These are phyloP conservation scores for Suillus subalutaceus DNA, from an alignment of 768 basidiomycete genomes.

Conservation along the genomic window DNA sequence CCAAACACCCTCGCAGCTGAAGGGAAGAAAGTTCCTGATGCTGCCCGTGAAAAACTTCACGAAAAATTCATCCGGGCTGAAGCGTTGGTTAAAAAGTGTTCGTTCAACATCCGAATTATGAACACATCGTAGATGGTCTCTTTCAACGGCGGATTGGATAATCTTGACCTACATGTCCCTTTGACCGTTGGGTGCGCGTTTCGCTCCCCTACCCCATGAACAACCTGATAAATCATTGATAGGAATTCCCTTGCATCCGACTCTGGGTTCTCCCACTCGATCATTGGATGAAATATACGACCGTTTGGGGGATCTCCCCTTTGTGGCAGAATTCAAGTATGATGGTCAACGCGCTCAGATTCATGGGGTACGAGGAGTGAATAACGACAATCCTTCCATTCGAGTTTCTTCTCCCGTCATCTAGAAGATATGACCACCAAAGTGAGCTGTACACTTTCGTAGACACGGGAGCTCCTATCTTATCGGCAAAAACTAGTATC, in stretches of 20 bases:
- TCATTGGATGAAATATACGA: slow-evolving; percentile 85
- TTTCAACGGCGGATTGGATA: slow-evolving; percentile 63
- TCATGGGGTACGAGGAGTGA: slow-evolving; percentile 47
- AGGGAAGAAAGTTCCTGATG: slow-evolving; percentile 33
- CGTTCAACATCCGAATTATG: slow-evolving; percentile 77
- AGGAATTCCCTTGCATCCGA: slow-evolving; percentile 85
- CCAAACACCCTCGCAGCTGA: slow-evolving; percentile 20
- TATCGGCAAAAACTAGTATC: slow-evolving; percentile 57
- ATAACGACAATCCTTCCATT: slow-evolving; percentile 38
- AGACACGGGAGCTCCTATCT: slow-evolving; percentile 14
- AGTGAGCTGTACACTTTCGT: slow-evolving; percentile 37
- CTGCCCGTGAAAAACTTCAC: slow-evolving; percentile 38
- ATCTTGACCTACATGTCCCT: slow-evolving; percentile 59
- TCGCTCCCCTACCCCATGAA: slow-evolving; percentile 5
- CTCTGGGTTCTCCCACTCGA: slow-evolving; percentile 83
- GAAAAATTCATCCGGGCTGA: slow-evolving; percentile 59
- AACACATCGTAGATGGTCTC: slow-evolving; percentile 64
- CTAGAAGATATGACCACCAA: slow-evolving; percentile 93
- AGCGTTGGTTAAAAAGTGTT: slow-evolving; percentile 69
- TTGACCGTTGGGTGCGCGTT: slow-evolving; percentile 67
- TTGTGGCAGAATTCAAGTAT: slow-evolving; percentile 89
- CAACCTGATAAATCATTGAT: slow-evolving; percentile 17
- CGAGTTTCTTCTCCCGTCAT: slow-evolving; percentile 86
- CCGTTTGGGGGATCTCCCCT: slow-evolving; percentile 63
- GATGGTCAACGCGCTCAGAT: slow-evolving; percentile 88